These are phyloP conservation scores for Dactylellina sp. DNA, from an alignment of 2,329 filamentous ascomycete genomes.

Conservation along the genomic window DNA sequence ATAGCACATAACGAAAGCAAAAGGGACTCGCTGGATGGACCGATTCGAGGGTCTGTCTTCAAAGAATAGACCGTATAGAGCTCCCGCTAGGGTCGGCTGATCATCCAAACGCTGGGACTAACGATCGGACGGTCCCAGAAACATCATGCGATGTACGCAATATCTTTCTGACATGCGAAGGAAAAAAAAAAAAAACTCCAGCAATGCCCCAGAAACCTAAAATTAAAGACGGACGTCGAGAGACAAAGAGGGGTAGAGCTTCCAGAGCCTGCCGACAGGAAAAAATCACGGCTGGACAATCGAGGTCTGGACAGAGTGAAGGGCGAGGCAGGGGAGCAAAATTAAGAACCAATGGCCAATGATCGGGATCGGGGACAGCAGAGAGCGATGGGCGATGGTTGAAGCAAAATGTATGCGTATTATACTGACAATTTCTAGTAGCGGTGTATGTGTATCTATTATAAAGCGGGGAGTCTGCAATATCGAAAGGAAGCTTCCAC, in stretches of 20 bases:
- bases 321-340: constrained; percentile 12
- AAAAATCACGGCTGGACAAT: not conserved
- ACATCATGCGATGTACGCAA: constrained; percentile 49
- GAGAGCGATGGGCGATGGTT: constrained; percentile 9
- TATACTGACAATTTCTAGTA: constrained; percentile 7
- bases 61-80: constrained; percentile 35
- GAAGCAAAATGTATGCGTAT: constrained; percentile 6
- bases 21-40: constrained; percentile 26
- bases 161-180: constrained; percentile 39
- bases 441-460: constrained; percentile 5
- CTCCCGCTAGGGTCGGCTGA: constrained; percentile 55
- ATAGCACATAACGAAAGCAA: constrained; percentile 3
- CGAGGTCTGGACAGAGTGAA: constrained; percentile 6
- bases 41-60: constrained; percentile 17
- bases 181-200: constrained; percentile 12
- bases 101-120: constrained; percentile 49
- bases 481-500: constrained; percentile 57
- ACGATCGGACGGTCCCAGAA: constrained; percentile 16
- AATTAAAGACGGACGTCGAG: constrained; percentile 8
- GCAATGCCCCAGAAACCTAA: constrained; percentile 28
- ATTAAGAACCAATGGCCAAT: constrained; percentile 38
- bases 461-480: constrained; percentile 47
- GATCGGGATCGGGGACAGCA: constrained; percentile 15
- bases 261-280: not conserved
- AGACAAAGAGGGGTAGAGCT: constrained; percentile 38